A percentile compares a stretch with the other conserved stretches of the same genome.
Evolutionary conservation across 1,284 basidiomycete genomes (phyloP).

Genomic region (Volvariella surrecta): DNA sequence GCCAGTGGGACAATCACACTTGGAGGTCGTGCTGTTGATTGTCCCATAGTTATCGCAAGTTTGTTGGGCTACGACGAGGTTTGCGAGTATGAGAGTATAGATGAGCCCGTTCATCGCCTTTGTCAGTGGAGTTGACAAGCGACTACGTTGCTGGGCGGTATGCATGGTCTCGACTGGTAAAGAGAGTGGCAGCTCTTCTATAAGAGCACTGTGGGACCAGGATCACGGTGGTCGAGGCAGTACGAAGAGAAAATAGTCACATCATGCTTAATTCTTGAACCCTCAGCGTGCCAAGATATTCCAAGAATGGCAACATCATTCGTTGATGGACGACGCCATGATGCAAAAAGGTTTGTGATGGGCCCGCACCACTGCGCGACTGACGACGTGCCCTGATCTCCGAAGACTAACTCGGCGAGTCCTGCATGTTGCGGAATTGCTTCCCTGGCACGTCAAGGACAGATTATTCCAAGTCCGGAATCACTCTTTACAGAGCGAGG

Average conservation of each 20-base stretch:
- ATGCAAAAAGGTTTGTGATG: slow-evolving; percentile 61
- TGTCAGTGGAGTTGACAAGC: not conserved
- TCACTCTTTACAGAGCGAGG: slow-evolving; percentile 54
- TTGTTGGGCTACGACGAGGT: slow-evolving; percentile 28
- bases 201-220: too few relatives aligned
- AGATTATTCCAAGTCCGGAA: slow-evolving; percentile 67
- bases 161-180: too few relatives aligned
- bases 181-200: too few relatives aligned
- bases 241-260: too few relatives aligned
- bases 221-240: too few relatives aligned
- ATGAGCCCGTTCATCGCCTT: slow-evolving; percentile 9
- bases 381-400: slow-evolving; percentile 77
- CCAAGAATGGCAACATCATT: too few relatives aligned
- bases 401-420: slow-evolving; percentile 81
- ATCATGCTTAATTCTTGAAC: too few relatives aligned
- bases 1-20: slow-evolving; percentile 69
- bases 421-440: slow-evolving; percentile 82
- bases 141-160: too few relatives aligned
- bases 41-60: slow-evolving; percentile 68
- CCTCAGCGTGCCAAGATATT: too few relatives aligned
- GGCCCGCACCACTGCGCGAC: slow-evolving; percentile 71
- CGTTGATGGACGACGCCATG: too few relatives aligned
- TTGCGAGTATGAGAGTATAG: slow-evolving; percentile 8
- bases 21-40: slow-evolving; percentile 31
- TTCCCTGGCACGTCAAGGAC: slow-evolving; percentile 79